Conservation (phyloP, 2,329 filamentous ascomycete genomes). For the Chrysoporthe puriensis region DNA sequence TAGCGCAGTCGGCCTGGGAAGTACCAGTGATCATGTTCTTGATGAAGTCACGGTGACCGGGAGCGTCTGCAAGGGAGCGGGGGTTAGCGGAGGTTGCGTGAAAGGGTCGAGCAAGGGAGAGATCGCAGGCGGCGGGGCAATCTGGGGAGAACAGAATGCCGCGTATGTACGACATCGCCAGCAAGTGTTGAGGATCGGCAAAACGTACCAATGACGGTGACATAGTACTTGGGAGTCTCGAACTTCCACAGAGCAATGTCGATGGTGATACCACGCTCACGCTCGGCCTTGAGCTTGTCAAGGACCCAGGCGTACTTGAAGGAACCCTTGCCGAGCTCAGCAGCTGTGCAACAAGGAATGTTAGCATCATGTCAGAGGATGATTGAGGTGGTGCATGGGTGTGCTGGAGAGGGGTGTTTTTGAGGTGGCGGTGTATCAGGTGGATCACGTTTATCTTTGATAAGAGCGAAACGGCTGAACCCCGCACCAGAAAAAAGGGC, state of each 20-base stretch:
- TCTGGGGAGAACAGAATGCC: neutral
- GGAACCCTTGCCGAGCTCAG: slow-evolving; percentile 99
- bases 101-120: slow-evolving; percentile 9
- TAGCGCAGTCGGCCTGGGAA: slow-evolving; percentile 99
- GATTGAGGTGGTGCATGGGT: neutral
- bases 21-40: slow-evolving; percentile 99
- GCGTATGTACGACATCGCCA: neutral
- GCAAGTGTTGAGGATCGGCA: neutral
- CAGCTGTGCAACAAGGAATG: slow-evolving; percentile 59
- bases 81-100: slow-evolving; percentile 31
- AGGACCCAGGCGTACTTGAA: slow-evolving; percentile 99
- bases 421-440: slow-evolving; percentile 6
- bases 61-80: slow-evolving; percentile 67
- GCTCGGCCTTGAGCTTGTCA: slow-evolving; percentile 99
- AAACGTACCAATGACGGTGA: slow-evolving; percentile 90
- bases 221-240: slow-evolving; percentile 96
- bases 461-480: slow-evolving; percentile 25
- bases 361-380: slow-evolving; percentile 16
- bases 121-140: neutral
- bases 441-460: slow-evolving; percentile 22
- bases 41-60: slow-evolving; percentile 99
- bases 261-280: slow-evolving; percentile 99
- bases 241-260: slow-evolving; percentile 99
- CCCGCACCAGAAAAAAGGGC: slow-evolving; percentile 27
- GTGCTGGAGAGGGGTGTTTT: neutral